Percentiles rank a stretch among this genome's conserved stretches.
Evolutionary conservation across 345 rosid species (phyloP).

Genomic region (Citrus hindsii): DNA sequence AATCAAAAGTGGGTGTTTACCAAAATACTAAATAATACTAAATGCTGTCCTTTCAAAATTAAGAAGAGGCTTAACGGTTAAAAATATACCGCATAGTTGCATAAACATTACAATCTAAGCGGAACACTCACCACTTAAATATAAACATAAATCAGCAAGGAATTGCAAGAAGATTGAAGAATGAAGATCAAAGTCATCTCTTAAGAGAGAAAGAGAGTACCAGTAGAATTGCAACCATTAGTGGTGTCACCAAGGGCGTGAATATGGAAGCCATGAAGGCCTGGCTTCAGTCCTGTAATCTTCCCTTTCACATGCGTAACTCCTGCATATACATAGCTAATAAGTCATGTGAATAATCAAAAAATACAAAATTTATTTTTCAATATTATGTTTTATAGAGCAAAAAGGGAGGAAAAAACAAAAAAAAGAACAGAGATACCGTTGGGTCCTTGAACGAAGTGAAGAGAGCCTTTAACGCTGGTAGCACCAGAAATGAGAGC

Average conservation of each 20-base stretch:
- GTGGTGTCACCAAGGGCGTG: constrained; percentile 98
- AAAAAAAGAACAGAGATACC: constrained; percentile 33
- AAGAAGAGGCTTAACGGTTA: neutral
- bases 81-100: neutral
- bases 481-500: constrained; percentile 67
- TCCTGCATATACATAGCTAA: constrained; percentile 33
- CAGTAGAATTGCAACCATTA: constrained; percentile 97
- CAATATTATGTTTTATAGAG: neutral
- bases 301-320: constrained; percentile 69
- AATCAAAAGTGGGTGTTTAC: neutral
- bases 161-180: neutral
- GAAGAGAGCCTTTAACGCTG: constrained; percentile 63
- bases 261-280: constrained; percentile 92
- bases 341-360: neutral
- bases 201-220: constrained; percentile 17
- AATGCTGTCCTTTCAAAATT: no score
- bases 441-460: constrained; percentile 50
- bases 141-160: neutral
- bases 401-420: no score
- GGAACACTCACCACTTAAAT: neutral
- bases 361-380: neutral
- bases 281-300: constrained; percentile 74
- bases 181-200: neutral
- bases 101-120: neutral
- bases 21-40: neutral